Base-by-base conservation (phyloP, 495 filamentous ascomycete species). In the Bryoglossum gracile region DNA sequence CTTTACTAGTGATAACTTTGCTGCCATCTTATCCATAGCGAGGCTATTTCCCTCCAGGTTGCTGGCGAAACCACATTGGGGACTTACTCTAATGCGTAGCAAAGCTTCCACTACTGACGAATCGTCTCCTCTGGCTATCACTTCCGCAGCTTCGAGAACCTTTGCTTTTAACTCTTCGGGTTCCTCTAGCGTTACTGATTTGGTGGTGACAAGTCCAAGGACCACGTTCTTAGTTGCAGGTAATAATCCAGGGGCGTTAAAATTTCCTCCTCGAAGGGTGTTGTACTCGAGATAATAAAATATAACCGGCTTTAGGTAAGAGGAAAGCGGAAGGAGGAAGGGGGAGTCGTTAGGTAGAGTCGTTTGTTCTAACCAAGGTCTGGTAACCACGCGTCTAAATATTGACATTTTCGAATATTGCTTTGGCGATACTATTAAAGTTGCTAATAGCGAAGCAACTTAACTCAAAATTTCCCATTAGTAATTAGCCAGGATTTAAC, bases 261-360 rank as follows among this genome's bases (percentile, higher is more conserved):
- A 90, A 18, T 83, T 82, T 13, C 87, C 86, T 8, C 83, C 75
- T 3, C 86, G 74, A 17, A 73, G 72, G 14, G 83, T 89, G 66
- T 89, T 86, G 63, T 89, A 92, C 64, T 92, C 87, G 42, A 92
- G 80, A 62, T 88, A 90, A 68, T 85, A 91, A n/a, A n/a, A n/a
- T n/a, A n/a, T n/a, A n/a, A n/a, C n/a, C n/a, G n/a, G n/a, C n/a
- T n/a, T n/a, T n/a, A n/a, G n/a, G n/a, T n/a, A n/a, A n/a, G n/a
- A n/a, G n/a, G n/a, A n/a, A n/a, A n/a, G n/a, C n/a, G n/a, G n/a
- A n/a, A n/a, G n/a, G n/a, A n/a, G n/a, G n/a, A n/a, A n/a, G n/a
- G n/a, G n/a, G n/a, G n/a, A n/a, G n/a, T n/a, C n/a, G n/a, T n/a
- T n/a, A n/a, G n/a, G n/a, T n/a, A n/a, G n/a, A n/a, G n/a, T n/a